Conservation (phyloP, 1,284 basidiomycete genomes). For the Heliocybe sulcata region DNA sequence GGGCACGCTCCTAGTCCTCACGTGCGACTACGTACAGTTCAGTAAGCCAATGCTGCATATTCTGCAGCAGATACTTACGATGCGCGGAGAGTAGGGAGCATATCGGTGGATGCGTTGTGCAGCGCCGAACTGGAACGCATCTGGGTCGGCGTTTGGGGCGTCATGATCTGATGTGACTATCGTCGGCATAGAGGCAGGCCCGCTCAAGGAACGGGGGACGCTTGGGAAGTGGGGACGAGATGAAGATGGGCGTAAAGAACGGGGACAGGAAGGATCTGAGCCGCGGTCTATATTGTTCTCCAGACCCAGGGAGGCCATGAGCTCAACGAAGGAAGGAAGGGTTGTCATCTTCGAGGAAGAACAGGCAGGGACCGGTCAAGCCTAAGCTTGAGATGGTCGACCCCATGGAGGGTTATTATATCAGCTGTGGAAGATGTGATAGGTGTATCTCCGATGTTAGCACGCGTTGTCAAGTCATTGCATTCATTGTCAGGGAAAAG, state of each 20-base stretch:
- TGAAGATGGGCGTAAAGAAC: slow-evolving; percentile 24
- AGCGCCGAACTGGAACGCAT: slow-evolving; percentile 17
- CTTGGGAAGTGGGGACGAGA: slow-evolving; percentile 14
- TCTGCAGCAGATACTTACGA: slow-evolving; percentile 32
- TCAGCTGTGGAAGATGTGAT: not conserved
- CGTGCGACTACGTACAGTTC: not conserved
- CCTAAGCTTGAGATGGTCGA: not conserved
- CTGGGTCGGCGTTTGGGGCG: slow-evolving; percentile 19
- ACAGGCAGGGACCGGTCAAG: not conserved
- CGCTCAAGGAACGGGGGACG: slow-evolving; percentile 8
- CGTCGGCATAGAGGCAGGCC: slow-evolving; percentile 22
- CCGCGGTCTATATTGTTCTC: slow-evolving; percentile 27
- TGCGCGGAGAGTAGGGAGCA: slow-evolving; percentile 53
- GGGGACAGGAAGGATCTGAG: slow-evolving; percentile 31
- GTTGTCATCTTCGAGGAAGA: slow-evolving; percentile 40
- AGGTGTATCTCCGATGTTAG: not conserved
- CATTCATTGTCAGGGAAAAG: slow-evolving; percentile 1
- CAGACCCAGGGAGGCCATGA: slow-evolving; percentile 74
- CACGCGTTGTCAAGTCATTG: slow-evolving; percentile 1
- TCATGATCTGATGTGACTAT: slow-evolving; percentile 32
- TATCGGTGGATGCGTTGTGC: slow-evolving; percentile 37
- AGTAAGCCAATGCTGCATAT: not conserved
- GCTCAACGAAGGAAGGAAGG: slow-evolving; percentile 77
- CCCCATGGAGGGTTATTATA: not conserved
- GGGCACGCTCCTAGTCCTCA: not conserved